Evolutionary conservation across 345 rosid species (phyloP).

Genomic region (Gossypium thurberi): DNA sequence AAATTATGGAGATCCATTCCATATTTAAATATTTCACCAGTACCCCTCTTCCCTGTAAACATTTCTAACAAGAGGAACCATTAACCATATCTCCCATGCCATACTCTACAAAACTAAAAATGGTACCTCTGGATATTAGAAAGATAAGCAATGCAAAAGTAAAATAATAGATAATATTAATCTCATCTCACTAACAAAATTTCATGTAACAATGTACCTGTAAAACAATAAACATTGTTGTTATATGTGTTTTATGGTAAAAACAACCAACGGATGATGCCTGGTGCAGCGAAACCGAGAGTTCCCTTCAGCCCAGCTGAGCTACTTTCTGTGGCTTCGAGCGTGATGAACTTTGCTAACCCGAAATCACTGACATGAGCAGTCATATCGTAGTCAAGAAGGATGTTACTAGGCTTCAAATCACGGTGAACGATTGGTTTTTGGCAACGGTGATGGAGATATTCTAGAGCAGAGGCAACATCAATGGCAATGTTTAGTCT

Average conservation of each 20-base stretch:
- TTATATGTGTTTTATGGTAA: not conserved
- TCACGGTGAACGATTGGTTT: slow-evolving; percentile 22
- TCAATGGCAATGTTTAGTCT: slow-evolving; percentile 11
- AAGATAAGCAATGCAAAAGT: not conserved
- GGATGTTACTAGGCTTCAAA: slow-evolving; percentile 16
- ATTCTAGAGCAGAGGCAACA: slow-evolving; percentile 16
- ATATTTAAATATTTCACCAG: slow-evolving; percentile 16
- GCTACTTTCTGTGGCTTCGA: not conserved
- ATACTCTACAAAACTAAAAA: slow-evolving; percentile 19
- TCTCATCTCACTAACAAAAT: not conserved
- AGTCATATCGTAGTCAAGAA: slow-evolving; percentile 4
- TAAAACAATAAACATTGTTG: not conserved
- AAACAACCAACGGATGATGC: not conserved
- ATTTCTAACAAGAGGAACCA: slow-evolving; percentile 26
- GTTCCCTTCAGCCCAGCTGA: slow-evolving; percentile 2
- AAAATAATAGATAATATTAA: not conserved
- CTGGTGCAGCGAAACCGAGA: slow-evolving; percentile 16
- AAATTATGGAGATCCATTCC: slow-evolving; percentile 14
- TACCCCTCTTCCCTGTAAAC: slow-evolving; percentile 24
- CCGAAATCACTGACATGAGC: not conserved
- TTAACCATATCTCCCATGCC: slow-evolving; percentile 22
- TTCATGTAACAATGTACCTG: not conserved
- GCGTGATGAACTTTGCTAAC: not conserved
- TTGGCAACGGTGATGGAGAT: slow-evolving; percentile 15
- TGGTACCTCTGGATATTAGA: not conserved